Conservation (phyloP, 2,329 filamentous ascomycete species). For the Xylaria sp. region DNA sequence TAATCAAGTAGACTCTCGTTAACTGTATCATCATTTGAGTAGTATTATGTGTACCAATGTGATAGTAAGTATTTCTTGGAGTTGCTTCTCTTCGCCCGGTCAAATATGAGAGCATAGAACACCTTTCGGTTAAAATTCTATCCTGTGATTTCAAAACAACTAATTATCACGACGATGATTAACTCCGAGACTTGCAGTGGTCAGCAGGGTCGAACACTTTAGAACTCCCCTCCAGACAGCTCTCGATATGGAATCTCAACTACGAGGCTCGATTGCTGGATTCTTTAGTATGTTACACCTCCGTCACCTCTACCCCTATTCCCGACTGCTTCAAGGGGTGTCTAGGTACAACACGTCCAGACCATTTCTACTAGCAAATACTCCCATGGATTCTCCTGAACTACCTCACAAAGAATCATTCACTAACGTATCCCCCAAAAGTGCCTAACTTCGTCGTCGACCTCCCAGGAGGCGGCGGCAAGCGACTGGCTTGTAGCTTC, state of each 20-base stretch:
- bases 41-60: conserved; percentile 75
- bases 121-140: background rate
- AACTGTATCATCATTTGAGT: conserved; percentile 3
- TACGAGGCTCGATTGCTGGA: conserved; percentile 70
- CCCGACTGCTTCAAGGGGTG: background rate
- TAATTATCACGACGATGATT: background rate
- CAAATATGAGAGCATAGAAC: background rate
- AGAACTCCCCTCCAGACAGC: conserved; percentile 70
- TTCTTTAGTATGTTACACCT: conserved; percentile 58
- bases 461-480: conserved; percentile 71
- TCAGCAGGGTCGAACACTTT: conserved; percentile 69
- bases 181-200: conserved; percentile 52
- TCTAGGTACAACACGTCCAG: background rate
- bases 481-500: conserved; percentile 66
- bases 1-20: background rate
- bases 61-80: conserved; percentile 54
- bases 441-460: conserved; percentile 71
- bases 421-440: conserved; percentile 4
- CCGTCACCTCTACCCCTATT: background rate
- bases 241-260: conserved; percentile 65
- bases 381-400: background rate
- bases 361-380: background rate
- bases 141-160: background rate
- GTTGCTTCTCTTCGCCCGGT: background rate
- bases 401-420: background rate